Evolutionary conservation across 2,329 filamentous ascomycete genomes (phyloP).

Genomic region (Phoma herbarum): DNA sequence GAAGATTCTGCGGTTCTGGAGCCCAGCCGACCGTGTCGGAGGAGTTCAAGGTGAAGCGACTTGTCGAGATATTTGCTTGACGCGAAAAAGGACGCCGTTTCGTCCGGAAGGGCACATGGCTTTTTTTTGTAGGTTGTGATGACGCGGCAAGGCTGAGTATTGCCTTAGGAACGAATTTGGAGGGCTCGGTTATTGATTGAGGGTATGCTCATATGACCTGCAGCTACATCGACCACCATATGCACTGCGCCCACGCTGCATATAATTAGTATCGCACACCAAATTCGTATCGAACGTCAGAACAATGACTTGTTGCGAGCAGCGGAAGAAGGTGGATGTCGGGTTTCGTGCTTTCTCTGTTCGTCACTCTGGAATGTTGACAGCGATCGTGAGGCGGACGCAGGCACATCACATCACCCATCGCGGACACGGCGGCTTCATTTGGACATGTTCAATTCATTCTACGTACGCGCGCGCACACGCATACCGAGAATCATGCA

Average conservation of each 20-base stretch:
- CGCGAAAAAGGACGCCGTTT: too few relatives aligned
- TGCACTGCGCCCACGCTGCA: not conserved
- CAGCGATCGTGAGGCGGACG: too few relatives aligned
- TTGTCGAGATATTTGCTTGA: not conserved
- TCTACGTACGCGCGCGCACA: constrained; percentile 33
- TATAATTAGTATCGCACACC: not conserved
- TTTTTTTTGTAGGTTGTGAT: not conserved
- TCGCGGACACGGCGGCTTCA: not conserved
- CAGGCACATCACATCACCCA: not conserved
- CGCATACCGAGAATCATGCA: constrained; percentile 29
- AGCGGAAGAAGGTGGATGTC: not conserved
- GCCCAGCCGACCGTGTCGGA: constrained; percentile 22
- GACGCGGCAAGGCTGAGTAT: not conserved
- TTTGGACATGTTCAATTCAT: constrained; percentile 31
- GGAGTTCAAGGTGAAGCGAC: not conserved
- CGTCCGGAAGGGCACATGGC: not conserved
- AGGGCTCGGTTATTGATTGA: not conserved
- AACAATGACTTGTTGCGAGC: not conserved
- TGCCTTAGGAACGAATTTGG: not conserved
- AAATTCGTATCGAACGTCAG: not conserved
- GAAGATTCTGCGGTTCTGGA: constrained; percentile 28
- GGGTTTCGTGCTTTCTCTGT: not conserved
- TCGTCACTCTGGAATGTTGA: too few relatives aligned
- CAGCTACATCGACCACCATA: not conserved
- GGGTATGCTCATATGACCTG: not conserved